phyloP scores from a whole-genome alignment of 495 filamentous ascomycete species.

The Hypoxylon fragiforme region DNA sequence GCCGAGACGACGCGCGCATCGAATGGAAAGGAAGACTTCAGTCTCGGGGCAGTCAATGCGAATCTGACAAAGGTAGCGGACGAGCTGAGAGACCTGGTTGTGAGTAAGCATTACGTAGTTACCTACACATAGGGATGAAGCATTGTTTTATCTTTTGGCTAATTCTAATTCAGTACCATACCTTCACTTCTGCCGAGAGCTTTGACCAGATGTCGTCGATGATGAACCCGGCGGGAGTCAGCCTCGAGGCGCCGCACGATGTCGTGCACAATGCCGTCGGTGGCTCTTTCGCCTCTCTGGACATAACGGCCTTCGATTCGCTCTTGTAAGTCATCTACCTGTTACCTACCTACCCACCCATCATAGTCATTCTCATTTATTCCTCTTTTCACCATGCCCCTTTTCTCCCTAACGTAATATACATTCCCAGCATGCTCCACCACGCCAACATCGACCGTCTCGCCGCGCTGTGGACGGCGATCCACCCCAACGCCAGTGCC shows the following conservation, averaged over 20 bases:
- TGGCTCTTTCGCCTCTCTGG: slow-evolving; percentile 37
- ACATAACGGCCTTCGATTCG: slow-evolving; percentile 42
- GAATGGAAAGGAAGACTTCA: slow-evolving; percentile 23
- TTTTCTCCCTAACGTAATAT: neutral
- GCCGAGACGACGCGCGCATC: slow-evolving; percentile 33
- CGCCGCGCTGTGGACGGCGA: slow-evolving; percentile 47
- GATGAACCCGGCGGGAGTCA: slow-evolving; percentile 31
- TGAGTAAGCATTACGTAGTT: slow-evolving; percentile 12
- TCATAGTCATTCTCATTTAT: neutral
- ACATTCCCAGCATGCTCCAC: slow-evolving; percentile 42
- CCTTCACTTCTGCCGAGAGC: slow-evolving; percentile 35
- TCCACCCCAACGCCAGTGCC: slow-evolving; percentile 36
- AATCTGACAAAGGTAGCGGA: slow-evolving; percentile 17
- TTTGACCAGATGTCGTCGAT: slow-evolving; percentile 43
- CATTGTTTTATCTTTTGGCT: neutral
- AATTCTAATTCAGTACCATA: slow-evolving; percentile 38
- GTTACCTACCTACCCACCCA: neutral
- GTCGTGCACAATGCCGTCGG: slow-evolving; percentile 39
- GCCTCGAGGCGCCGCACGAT: slow-evolving; percentile 45
- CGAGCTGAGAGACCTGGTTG: slow-evolving; percentile 36
- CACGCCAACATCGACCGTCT: slow-evolving; percentile 55
- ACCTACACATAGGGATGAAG: neutral
- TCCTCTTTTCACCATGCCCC: neutral
- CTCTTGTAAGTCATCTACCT: slow-evolving; percentile 38
- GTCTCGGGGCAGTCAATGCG: slow-evolving; percentile 30